Conservation (phyloP, 1,284 basidiomycete species). For the Rhodotorula sp. region DNA sequence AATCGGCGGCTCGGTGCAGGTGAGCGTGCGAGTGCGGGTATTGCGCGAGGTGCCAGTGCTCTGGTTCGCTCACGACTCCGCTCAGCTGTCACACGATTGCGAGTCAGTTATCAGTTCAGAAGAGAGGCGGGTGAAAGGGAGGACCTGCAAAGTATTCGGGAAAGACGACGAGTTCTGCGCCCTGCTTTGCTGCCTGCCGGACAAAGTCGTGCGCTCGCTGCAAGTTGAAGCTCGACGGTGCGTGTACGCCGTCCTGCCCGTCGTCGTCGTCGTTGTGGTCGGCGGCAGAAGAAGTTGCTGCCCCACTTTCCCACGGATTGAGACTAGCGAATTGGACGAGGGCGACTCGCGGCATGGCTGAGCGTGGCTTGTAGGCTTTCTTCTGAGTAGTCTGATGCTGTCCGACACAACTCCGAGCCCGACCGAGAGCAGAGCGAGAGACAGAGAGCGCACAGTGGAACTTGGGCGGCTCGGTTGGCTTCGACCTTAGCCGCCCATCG, state of each 20-base stretch:
- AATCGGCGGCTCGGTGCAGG: not conserved
- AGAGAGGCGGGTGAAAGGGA: no score
- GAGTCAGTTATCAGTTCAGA: no score
- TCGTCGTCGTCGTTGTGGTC: not conserved
- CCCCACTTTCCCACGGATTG: not conserved
- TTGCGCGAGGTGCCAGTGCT: constrained; percentile 31
- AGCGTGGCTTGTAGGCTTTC: not conserved
- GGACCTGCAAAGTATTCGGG: constrained; percentile 31
- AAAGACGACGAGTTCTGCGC: constrained; percentile 29
- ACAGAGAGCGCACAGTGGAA: no score
- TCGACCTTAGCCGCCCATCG: no score
- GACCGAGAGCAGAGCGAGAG: no score
- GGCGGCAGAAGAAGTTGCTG: not conserved
- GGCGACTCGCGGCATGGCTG: constrained; percentile 18
- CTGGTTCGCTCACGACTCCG: constrained; percentile 28
- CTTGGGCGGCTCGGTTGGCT: no score
- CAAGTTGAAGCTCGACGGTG: constrained; percentile 15
- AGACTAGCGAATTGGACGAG: constrained; percentile 29
- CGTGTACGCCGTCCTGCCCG: not conserved
- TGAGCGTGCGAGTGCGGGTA: constrained; percentile 25
- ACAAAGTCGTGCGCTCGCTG: constrained; percentile 24
- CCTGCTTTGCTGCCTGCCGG: constrained; percentile 18
- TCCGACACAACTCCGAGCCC: no score
- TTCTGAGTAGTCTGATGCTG: not conserved
- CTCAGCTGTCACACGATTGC: not conserved